Evolutionary conservation across 192 early-diverging fungal genomes (phyloP).

Genomic region (Diversispora epigaea): DNA sequence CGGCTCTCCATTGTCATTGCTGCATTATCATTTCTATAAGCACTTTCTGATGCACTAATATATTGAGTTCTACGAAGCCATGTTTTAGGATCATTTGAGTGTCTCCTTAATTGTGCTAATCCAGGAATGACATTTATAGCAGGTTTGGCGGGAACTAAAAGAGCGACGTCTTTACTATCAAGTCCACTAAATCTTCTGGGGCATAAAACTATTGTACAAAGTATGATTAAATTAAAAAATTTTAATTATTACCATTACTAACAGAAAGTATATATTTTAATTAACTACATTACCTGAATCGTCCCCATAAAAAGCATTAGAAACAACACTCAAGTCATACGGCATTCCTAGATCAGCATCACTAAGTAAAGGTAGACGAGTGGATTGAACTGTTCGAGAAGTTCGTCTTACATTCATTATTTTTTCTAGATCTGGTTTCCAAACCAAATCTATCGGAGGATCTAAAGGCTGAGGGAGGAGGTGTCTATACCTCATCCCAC

Average conservation of each 20-base stretch:
- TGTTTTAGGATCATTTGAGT: background rate
- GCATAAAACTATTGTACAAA: constrained; percentile 2
- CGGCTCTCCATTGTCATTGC: constrained; percentile 18
- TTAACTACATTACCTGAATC: background rate
- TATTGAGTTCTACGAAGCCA: constrained; percentile 23
- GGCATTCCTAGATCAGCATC: constrained; percentile 18
- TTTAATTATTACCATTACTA: background rate
- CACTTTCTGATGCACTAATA: background rate
- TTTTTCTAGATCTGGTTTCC: constrained; percentile 5
- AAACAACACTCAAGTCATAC: background rate
- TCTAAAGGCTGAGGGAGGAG: background rate
- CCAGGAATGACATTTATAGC: background rate
- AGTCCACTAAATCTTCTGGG: background rate
- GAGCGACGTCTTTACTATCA: background rate
- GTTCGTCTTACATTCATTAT: background rate
- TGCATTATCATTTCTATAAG: background rate
- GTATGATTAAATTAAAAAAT: background rate
- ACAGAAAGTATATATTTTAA: background rate
- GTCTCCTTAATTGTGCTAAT: background rate
- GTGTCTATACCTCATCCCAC: constrained; percentile 11
- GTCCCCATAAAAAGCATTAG: constrained; percentile 13
- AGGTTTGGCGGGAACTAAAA: background rate
- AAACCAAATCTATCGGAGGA: constrained; percentile 1
- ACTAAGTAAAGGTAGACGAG: constrained; percentile 9
- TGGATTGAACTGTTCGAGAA: background rate